phyloP scores from a whole-genome alignment of 164 flowering plant genomes.

The Litsea cubeba region DNA sequence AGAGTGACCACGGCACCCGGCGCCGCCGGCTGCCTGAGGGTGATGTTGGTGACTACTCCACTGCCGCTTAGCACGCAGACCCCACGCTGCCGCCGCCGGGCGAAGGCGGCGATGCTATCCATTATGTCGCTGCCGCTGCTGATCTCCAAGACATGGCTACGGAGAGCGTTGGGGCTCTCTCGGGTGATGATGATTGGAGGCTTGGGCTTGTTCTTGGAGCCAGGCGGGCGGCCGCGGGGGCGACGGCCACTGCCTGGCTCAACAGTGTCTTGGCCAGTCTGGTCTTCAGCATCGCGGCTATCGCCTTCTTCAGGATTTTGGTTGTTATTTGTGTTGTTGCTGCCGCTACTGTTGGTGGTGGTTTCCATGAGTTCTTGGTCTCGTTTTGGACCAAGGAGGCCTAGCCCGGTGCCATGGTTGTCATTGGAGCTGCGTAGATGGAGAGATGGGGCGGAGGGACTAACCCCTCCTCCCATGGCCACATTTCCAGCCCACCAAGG shows the following conservation, averaged over 20 bases:
- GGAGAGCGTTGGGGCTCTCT: slow-evolving; percentile 70
- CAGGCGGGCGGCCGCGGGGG: slow-evolving; percentile 80
- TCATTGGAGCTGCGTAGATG: slow-evolving; percentile 47
- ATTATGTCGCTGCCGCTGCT: slow-evolving; percentile 58
- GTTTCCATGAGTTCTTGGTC: slow-evolving; percentile 43
- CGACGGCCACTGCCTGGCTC: slow-evolving; percentile 41
- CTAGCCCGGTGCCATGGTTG: slow-evolving; percentile 11
- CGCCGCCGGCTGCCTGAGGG: slow-evolving; percentile 62
- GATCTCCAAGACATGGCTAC: slow-evolving; percentile 73
- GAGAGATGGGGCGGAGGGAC: slow-evolving; percentile 39
- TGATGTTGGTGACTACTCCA: slow-evolving; percentile 67
- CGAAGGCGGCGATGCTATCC: slow-evolving; percentile 55
- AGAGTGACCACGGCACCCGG: slow-evolving; percentile 58
- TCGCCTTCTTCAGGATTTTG: slow-evolving; percentile 27
- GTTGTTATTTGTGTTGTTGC: slow-evolving; percentile 20
- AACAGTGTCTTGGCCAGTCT: slow-evolving; percentile 28
- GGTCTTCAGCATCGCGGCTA: slow-evolving; percentile 31
- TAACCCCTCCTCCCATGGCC: slow-evolving; percentile 55
- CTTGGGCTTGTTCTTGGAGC: slow-evolving; percentile 82
- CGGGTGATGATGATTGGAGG: slow-evolving; percentile 73
- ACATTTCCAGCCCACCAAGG: slow-evolving; percentile 83
- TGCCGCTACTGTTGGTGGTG: slow-evolving; percentile 28
- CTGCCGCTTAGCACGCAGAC: slow-evolving; percentile 75
- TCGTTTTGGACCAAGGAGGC: slow-evolving; percentile 16
- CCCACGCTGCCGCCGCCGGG: slow-evolving; percentile 65